phyloP scores from a whole-genome alignment of 1,284 basidiomycete genomes.

The Ceratobasidium sp. region DNA sequence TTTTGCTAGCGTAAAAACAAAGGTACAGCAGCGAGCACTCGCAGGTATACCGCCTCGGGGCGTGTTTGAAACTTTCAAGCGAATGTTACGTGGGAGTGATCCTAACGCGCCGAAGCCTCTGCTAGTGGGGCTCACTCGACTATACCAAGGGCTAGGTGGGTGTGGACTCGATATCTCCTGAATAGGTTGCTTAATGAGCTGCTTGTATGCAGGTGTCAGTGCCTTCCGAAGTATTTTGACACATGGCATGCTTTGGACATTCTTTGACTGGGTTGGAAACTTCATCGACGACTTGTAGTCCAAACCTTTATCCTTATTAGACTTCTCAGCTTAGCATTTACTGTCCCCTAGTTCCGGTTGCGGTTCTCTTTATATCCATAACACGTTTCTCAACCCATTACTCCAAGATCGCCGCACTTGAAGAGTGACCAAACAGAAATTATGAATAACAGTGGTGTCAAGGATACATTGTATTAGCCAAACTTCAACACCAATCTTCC shows the following conservation, averaged over 20 bases:
- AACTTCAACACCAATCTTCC: constrained; percentile 26
- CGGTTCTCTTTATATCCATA: not conserved
- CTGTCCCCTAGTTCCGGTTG: not conserved
- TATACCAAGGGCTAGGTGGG: constrained; percentile 79
- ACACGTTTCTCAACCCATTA: constrained; percentile 1
- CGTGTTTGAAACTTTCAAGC: constrained; percentile 71
- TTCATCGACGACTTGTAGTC: constrained; percentile 73
- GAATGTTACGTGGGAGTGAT: constrained; percentile 79
- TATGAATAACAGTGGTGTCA: constrained; percentile 40
- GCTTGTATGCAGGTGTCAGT: constrained; percentile 58
- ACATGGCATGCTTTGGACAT: constrained; percentile 80
- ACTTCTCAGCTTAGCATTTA: constrained; percentile 11
- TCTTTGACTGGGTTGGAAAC: constrained; percentile 74
- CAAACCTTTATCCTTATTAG: constrained; percentile 31
- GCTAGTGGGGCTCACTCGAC: constrained; percentile 68
- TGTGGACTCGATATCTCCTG: not conserved
- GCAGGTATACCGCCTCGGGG: constrained; percentile 73
- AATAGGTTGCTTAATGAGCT: not conserved
- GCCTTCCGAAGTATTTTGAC: constrained; percentile 81
- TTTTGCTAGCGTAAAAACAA: constrained; percentile 79
- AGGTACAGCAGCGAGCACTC: constrained; percentile 85
- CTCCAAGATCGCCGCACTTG: not conserved
- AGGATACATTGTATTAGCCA: constrained; percentile 33
- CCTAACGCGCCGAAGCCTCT: constrained; percentile 71
- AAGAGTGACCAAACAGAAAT: constrained; percentile 9